Conservation (phyloP, 257 asterid species). For the Solanum habrochaites region DNA sequence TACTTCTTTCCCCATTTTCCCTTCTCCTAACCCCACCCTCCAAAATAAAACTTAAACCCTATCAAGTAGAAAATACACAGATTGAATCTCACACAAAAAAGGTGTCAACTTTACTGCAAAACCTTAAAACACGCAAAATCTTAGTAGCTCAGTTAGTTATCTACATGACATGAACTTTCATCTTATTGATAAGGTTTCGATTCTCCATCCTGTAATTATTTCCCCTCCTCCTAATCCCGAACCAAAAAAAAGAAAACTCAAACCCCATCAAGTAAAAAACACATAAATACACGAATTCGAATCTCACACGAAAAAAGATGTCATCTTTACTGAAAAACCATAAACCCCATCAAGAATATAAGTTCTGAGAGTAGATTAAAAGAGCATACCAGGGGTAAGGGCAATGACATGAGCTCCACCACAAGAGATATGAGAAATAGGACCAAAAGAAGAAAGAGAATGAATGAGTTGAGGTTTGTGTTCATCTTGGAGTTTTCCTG, state of each 20-base stretch:
- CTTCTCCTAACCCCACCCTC: background rate
- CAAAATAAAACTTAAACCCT: background rate
- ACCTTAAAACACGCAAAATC: background rate
- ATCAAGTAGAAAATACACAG: background rate
- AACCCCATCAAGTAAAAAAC: background rate
- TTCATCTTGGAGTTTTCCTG: slow-evolving; percentile 58
- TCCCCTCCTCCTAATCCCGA: background rate
- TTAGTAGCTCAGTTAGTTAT: background rate
- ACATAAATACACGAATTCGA: background rate
- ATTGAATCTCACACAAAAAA: background rate
- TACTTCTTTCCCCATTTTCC: background rate
- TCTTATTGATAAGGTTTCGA: background rate
- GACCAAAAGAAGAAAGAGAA: slow-evolving; percentile 38
- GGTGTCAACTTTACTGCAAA: background rate
- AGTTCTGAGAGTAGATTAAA: background rate
- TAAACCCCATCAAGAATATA: background rate
- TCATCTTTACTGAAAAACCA: background rate
- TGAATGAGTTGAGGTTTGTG: slow-evolving; percentile 43
- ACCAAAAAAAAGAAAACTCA: background rate
- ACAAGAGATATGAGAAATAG: slow-evolving; percentile 61
- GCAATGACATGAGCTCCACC: slow-evolving; percentile 95
- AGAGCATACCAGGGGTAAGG: slow-evolving; percentile 38
- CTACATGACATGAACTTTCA: background rate
- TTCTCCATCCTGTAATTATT: background rate
- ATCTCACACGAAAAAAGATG: background rate